These are phyloP conservation scores for Terana coerulea DNA, from an alignment of 768 basidiomycete species.

Conservation along the genomic window DNA sequence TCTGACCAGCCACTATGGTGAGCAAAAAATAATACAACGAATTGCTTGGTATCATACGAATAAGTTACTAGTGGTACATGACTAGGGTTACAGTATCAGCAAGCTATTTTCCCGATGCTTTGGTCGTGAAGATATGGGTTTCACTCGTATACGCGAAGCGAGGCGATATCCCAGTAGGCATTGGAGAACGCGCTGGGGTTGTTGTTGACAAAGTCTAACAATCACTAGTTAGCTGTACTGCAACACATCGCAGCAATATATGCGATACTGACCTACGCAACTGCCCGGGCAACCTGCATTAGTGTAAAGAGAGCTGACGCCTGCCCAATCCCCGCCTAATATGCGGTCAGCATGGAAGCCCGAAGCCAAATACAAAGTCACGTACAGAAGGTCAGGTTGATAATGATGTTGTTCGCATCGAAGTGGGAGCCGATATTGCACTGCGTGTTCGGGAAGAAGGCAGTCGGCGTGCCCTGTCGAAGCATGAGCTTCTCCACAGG, in stretches of 20 bases:
- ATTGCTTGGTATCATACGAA: too few species aligned
- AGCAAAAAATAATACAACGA: too few species aligned
- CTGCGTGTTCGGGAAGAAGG: conserved; percentile 55
- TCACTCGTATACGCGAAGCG: conserved; percentile 45
- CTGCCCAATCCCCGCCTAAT: conserved; percentile 59
- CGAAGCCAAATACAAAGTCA: conserved; percentile 7
- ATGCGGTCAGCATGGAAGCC: background rate
- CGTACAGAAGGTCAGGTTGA: conserved; percentile 69
- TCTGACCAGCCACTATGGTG: too few species aligned
- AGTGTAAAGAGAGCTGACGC: conserved; percentile 35
- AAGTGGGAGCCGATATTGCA: conserved; percentile 59
- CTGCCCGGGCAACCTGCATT: conserved; percentile 49
- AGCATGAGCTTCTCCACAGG: conserved; percentile 5
- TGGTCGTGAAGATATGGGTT: too few species aligned
- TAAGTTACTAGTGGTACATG: too few species aligned
- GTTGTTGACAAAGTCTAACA: conserved; percentile 56
- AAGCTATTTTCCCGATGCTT: too few species aligned
- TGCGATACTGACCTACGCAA: conserved; percentile 43
- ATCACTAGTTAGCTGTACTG: background rate
- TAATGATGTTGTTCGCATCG: conserved; percentile 56
- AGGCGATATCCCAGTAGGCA: conserved; percentile 71
- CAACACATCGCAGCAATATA: too few species aligned
- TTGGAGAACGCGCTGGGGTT: conserved; percentile 63
- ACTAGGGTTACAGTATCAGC: too few species aligned
- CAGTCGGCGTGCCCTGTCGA: conserved; percentile 51